phyloP scores from a whole-genome alignment of 768 basidiomycete species.

The Pholiota conissans region DNA sequence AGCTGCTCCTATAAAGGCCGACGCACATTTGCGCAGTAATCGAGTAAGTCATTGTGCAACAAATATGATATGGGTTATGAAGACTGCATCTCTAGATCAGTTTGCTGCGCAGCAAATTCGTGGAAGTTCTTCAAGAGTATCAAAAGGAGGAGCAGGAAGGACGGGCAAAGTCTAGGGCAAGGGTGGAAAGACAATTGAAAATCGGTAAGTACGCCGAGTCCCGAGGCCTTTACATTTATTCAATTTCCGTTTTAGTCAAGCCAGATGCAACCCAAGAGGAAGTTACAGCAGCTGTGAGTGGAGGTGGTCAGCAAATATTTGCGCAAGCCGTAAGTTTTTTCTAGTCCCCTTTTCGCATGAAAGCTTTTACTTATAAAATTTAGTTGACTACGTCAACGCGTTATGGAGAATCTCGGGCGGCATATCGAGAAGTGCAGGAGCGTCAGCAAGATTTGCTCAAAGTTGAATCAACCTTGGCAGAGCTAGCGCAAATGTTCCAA shows the following conservation, averaged over 20 bases:
- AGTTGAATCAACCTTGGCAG: constrained; percentile 86
- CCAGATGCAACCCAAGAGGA: constrained; percentile 85
- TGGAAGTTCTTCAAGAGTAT: constrained; percentile 77
- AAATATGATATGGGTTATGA: background rate
- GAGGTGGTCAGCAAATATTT: constrained; percentile 71
- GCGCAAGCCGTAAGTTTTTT: constrained; percentile 58
- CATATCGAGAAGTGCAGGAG: constrained; percentile 86
- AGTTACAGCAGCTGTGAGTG: constrained; percentile 67
- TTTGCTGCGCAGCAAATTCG: constrained; percentile 65
- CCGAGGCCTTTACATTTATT: background rate
- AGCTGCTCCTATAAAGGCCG: constrained; percentile 26
- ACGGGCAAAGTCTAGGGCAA: constrained; percentile 60
- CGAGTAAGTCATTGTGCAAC: constrained; percentile 24
- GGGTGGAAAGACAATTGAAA: constrained; percentile 74
- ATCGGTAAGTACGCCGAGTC: constrained; percentile 53
- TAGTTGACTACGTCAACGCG: constrained; percentile 71
- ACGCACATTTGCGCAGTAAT: constrained; percentile 39
- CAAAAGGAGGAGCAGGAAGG: constrained; percentile 75
- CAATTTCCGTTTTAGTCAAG: constrained; percentile 54
- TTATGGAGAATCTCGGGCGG: constrained; percentile 81
- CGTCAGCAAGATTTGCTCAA: constrained; percentile 82
- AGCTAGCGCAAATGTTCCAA: constrained; percentile 84
- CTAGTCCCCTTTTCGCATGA: constrained; percentile 2
- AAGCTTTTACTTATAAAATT: constrained; percentile 1
- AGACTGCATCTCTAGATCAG: constrained; percentile 41